These are phyloP conservation scores for Candida rishiriensis DNA, from an alignment of 805 yeast species.

Conservation along the genomic window DNA sequence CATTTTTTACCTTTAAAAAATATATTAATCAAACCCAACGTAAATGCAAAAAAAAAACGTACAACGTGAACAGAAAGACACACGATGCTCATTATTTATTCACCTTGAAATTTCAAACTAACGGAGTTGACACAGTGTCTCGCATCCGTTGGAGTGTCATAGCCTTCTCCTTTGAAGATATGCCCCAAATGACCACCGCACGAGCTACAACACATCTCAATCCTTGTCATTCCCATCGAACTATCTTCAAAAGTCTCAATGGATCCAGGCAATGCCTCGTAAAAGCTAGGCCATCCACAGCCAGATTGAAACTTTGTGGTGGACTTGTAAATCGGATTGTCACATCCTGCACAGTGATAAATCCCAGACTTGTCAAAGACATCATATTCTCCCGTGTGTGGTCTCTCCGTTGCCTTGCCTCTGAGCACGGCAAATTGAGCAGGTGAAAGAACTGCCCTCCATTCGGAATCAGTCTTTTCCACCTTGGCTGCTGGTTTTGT, in stretches of 20 bases:
- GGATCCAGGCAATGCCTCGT: constrained; percentile 81
- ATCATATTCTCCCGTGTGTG: constrained; percentile 58
- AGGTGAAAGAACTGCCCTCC: constrained; percentile 76
- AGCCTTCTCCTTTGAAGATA: constrained; percentile 92
- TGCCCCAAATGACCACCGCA: constrained; percentile 98
- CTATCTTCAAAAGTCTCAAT: constrained; percentile 57
- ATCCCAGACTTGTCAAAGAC: constrained; percentile 50
- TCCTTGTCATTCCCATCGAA: constrained; percentile 73
- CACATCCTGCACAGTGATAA: constrained; percentile 85
- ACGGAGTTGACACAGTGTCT: constrained; percentile 94
- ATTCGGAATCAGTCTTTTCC: constrained; percentile 47
- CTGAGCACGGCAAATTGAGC: constrained; percentile 76
- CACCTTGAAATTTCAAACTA: constrained; percentile 55
- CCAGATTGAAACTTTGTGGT: constrained; percentile 81
- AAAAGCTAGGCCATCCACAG: constrained; percentile 99
- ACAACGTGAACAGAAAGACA: background rate
- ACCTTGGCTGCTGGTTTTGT: constrained; percentile 2
- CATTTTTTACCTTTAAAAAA: background rate
- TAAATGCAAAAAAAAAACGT: too few species aligned
- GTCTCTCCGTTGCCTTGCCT: constrained; percentile 67
- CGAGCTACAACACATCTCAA: constrained; percentile 80
- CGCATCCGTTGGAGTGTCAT: constrained; percentile 76
- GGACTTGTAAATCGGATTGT: constrained; percentile 72
- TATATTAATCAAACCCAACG: too few species aligned
- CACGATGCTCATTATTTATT: background rate